phyloP scores from a whole-genome alignment of 192 early-diverging fungal genomes.

The Linnemannia hyalina region DNA sequence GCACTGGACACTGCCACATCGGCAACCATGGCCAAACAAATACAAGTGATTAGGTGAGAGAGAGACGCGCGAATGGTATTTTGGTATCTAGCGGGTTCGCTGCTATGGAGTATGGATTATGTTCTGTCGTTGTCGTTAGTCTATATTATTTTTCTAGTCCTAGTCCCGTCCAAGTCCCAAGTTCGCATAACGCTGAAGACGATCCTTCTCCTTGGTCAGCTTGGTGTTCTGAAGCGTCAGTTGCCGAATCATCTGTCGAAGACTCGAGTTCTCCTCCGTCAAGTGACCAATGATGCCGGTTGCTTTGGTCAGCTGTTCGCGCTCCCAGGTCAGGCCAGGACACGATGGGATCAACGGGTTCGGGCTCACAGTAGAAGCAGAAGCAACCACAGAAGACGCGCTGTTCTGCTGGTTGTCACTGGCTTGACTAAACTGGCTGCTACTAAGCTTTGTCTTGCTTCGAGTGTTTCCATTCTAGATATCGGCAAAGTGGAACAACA shows the following conservation, averaged over 20 bases:
- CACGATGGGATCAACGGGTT: constrained; percentile 18
- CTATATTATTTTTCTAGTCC: not conserved
- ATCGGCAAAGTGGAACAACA: not conserved
- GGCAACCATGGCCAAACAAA: no score
- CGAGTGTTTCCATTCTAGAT: not conserved
- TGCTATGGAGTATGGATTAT: not conserved
- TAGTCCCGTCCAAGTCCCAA: constrained; percentile 30
- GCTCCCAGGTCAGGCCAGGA: constrained; percentile 51
- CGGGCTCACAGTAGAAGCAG: not conserved
- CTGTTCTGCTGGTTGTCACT: not conserved
- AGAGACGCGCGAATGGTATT: no score
- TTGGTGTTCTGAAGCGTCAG: constrained; percentile 35
- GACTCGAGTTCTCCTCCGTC: constrained; percentile 45
- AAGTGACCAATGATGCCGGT: constrained; percentile 52
- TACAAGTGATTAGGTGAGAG: no score
- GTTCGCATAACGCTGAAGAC: constrained; percentile 45
- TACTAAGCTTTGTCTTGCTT: not conserved
- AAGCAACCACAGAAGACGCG: not conserved
- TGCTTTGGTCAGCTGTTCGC: constrained; percentile 36
- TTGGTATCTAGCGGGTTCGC: not conserved
- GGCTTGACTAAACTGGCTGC: not conserved
- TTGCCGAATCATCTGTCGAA: constrained; percentile 49
- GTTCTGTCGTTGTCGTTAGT: not conserved
- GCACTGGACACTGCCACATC: no score
- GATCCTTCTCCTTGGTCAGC: constrained; percentile 47